Conservation (phyloP, 768 basidiomycete species). For the Auricularia cornea region DNA sequence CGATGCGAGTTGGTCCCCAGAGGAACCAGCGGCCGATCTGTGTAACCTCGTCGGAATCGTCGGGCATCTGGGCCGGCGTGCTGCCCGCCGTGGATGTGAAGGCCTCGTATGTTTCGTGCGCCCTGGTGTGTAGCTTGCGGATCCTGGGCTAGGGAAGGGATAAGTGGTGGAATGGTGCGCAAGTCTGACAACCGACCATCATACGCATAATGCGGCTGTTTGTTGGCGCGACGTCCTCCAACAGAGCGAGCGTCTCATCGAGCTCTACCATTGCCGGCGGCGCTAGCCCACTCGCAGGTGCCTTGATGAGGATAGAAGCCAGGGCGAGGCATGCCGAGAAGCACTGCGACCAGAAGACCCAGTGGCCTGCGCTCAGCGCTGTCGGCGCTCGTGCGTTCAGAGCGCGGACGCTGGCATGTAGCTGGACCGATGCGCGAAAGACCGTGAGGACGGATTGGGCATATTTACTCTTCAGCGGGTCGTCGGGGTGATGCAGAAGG, state of each 20-base stretch:
- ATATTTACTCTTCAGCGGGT: constrained; percentile 62
- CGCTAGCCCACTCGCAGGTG: constrained; percentile 59
- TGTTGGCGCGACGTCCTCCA: constrained; percentile 45
- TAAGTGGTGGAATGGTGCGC: too few relatives aligned
- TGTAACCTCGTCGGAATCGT: too few relatives aligned
- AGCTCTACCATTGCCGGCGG: constrained; percentile 59
- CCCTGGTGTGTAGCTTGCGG: too few relatives aligned
- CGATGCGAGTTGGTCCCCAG: too few relatives aligned
- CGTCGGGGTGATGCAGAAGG: constrained; percentile 57
- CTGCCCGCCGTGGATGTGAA: too few relatives aligned
- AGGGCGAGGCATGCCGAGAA: constrained; percentile 50
- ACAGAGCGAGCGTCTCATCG: constrained; percentile 54
- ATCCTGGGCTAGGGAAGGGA: too few relatives aligned
- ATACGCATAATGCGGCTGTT: constrained; percentile 18
- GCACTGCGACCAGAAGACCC: constrained; percentile 57
- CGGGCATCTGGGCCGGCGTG: too few relatives aligned
- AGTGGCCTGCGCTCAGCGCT: constrained; percentile 42
- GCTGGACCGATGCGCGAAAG: constrained; percentile 61
- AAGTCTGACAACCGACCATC: neutral
- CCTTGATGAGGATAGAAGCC: constrained; percentile 53
- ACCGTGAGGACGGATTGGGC: constrained; percentile 67
- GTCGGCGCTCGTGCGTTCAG: constrained; percentile 53
- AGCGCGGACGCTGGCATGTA: constrained; percentile 43
- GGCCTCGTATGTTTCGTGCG: too few relatives aligned
- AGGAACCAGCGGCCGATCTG: too few relatives aligned